phyloP scores from a whole-genome alignment of 2,329 filamentous ascomycete genomes.

The Zymoseptoria brevis region DNA sequence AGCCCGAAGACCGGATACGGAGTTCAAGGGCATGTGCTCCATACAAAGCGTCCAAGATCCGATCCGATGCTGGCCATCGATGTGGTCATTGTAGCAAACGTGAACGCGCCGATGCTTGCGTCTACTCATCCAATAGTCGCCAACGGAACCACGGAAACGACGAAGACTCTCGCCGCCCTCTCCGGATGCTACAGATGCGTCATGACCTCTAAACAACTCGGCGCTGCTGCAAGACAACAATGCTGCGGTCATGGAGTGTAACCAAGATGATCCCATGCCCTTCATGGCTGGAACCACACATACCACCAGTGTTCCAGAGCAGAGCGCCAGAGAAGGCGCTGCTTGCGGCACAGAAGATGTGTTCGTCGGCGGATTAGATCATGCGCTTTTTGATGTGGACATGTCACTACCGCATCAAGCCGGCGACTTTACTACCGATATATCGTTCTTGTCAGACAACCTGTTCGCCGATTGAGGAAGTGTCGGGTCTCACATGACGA shows the following conservation, averaged over 20 bases:
- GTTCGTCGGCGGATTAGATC: background rate
- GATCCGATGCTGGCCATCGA: constrained; percentile 16
- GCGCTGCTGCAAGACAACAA: background rate
- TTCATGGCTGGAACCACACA: constrained; percentile 7
- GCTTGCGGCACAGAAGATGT: background rate
- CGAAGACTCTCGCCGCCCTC: constrained; percentile 11
- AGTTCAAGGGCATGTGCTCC: constrained; percentile 16
- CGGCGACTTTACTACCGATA: constrained; percentile 3
- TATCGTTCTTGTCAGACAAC: constrained; percentile 7
- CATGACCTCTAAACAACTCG: constrained; percentile 1
- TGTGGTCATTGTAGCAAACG: constrained; percentile 17
- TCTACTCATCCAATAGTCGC: constrained; percentile 13
- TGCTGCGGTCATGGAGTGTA: background rate
- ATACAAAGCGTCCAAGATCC: constrained; percentile 20
- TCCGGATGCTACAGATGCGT: constrained; percentile 1
- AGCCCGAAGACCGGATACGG: constrained; percentile 11
- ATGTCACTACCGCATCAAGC: constrained; percentile 2
- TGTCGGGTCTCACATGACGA: constrained; percentile 9
- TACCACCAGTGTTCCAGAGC: constrained; percentile 12
- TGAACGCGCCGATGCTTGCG: constrained; percentile 13
- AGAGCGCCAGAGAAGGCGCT: constrained; percentile 1
- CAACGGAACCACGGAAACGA: constrained; percentile 8
- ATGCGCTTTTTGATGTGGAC: constrained; percentile 8
- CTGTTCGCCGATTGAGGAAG: constrained; percentile 13
- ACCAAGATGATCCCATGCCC: background rate